Conservation (phyloP, 768 basidiomycete genomes). For the Arthromyces matolae region DNA sequence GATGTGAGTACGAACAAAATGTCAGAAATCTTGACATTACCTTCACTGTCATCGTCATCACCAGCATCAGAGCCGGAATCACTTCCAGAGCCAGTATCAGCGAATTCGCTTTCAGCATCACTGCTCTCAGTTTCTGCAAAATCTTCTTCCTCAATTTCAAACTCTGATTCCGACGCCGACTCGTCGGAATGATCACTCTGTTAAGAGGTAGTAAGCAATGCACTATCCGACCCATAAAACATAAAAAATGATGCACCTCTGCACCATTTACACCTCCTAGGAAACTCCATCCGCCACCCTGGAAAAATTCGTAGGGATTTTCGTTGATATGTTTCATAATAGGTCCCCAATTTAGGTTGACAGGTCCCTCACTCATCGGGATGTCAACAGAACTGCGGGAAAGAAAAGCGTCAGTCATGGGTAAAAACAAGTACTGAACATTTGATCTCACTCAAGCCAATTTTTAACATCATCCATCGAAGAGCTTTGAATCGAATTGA, state of each 20-base stretch:
- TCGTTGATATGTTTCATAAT: constrained; percentile 99
- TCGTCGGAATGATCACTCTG: constrained; percentile 42
- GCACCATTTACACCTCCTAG: constrained; percentile 68
- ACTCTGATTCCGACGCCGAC: constrained; percentile 50
- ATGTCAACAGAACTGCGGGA: constrained; percentile 86
- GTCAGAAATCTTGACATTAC: constrained; percentile 25
- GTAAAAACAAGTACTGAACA: background rate
- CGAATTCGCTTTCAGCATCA: constrained; percentile 64
- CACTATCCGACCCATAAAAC: background rate
- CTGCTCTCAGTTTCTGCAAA: constrained; percentile 52
- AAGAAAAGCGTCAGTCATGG: constrained; percentile 9
- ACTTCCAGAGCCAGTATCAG: constrained; percentile 60
- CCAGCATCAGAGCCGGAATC: constrained; percentile 65
- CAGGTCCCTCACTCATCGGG: constrained; percentile 89
- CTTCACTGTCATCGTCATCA: constrained; percentile 55
- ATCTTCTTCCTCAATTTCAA: constrained; percentile 55
- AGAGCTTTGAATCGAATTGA: constrained; percentile 89
- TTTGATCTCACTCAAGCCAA: constrained; percentile 86
- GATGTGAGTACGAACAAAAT: constrained; percentile 1
- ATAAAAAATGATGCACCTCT: constrained; percentile 43
- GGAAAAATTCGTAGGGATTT: constrained; percentile 93
- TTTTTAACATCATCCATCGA: constrained; percentile 98
- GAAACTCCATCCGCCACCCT: constrained; percentile 94
- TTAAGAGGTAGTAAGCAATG: background rate
- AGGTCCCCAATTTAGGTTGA: constrained; percentile 96